phyloP scores from a whole-genome alignment of 1,284 basidiomycete species.

The Trametes sp. region DNA sequence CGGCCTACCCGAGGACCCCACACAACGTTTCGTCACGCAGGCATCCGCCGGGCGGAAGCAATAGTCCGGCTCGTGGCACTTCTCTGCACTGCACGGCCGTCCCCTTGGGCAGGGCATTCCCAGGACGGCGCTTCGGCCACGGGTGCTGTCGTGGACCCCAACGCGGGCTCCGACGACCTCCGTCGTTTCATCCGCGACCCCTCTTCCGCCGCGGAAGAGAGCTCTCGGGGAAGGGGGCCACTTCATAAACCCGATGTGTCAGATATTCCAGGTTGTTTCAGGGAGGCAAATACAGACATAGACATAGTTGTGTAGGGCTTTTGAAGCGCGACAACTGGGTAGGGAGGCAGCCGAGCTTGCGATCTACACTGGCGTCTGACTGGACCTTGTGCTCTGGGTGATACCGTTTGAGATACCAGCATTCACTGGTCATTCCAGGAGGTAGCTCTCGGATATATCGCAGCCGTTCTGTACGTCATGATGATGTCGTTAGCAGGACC shows the following conservation, averaged over 20 bases:
- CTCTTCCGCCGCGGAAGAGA: slow-evolving; percentile 28
- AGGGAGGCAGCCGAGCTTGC: too few species aligned
- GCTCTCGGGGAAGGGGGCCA: slow-evolving; percentile 34
- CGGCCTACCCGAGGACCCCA: not conserved
- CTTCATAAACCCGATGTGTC: slow-evolving; percentile 23
- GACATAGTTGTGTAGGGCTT: slow-evolving; percentile 38
- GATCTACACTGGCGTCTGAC: slow-evolving; percentile 37
- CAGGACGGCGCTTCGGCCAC: slow-evolving; percentile 6
- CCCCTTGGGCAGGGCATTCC: not conserved
- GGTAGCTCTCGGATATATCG: not conserved
- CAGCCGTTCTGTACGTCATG: slow-evolving; percentile 10
- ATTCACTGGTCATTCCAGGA: too few species aligned
- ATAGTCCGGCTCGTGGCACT: not conserved
- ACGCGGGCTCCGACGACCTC: slow-evolving; percentile 3
- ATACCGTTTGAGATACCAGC: slow-evolving; percentile 4
- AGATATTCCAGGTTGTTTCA: slow-evolving; percentile 17
- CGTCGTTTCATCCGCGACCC: slow-evolving; percentile 27
- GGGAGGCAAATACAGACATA: slow-evolving; percentile 30
- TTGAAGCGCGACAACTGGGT: too few species aligned
- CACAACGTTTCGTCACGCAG: slow-evolving; percentile 5
- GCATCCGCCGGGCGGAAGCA: slow-evolving; percentile 5
- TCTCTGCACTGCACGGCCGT: not conserved
- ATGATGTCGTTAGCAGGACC: not conserved
- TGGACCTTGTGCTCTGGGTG: slow-evolving; percentile 33
- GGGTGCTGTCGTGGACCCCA: slow-evolving; percentile 6